Evolutionary conservation across 2,329 filamentous ascomycete genomes (phyloP).

Genomic region (Neofusicoccum sp.): DNA sequence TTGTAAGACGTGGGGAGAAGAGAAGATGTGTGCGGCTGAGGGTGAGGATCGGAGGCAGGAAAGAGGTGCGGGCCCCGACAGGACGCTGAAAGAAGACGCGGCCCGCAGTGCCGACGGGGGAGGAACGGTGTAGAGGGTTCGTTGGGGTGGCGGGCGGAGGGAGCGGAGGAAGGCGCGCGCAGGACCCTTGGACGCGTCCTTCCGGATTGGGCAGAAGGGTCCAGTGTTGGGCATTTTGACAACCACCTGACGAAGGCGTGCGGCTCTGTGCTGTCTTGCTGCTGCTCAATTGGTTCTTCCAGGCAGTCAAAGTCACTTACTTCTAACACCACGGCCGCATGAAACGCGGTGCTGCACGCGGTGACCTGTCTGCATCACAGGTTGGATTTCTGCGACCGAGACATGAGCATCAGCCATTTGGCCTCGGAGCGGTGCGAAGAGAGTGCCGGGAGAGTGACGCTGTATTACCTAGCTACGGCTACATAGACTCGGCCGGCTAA

Average conservation of each 20-base stretch:
- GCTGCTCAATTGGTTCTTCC: no score
- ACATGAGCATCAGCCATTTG: background rate
- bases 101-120: no score
- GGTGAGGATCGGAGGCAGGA: background rate
- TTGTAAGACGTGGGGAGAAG: background rate
- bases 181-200: no score
- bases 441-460: background rate
- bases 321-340: no score
- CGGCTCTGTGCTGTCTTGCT: no score
- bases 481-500: background rate
- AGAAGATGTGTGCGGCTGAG: background rate
- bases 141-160: no score
- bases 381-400: background rate
- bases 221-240: no score
- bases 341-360: background rate
- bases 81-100: no score
- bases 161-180: no score
- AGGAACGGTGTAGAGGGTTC: no score
- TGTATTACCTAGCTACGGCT: background rate
- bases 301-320: background rate
- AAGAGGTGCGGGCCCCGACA: background rate
- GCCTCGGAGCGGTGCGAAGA: background rate
- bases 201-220: no score
- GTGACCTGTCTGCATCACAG: background rate
- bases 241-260: no score